These are phyloP conservation scores for Nothopassalora personata DNA, from an alignment of 2,329 filamentous ascomycete species.

Conservation along the genomic window DNA sequence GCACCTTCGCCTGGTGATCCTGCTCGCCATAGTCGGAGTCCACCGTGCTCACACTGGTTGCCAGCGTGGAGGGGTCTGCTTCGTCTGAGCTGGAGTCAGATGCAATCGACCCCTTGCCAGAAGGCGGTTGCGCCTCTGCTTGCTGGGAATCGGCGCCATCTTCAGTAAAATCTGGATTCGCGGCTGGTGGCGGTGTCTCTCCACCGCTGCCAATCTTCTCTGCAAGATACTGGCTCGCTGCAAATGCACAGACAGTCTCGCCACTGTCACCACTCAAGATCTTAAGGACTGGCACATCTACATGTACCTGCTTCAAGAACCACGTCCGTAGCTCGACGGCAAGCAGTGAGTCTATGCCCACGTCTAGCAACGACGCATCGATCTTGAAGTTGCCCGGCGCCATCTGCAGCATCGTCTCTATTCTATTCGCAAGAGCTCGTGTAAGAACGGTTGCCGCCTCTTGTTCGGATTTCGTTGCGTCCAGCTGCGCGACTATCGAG, in stretches of 20 bases:
- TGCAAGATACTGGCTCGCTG: constrained; percentile 10
- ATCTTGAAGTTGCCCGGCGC: constrained; percentile 7
- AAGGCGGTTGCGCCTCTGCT: neutral
- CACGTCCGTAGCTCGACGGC: constrained; percentile 43
- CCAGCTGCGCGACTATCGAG: constrained; percentile 8
- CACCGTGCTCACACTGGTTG: constrained; percentile 11
- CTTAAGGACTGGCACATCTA: constrained; percentile 46
- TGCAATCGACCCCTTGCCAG: neutral
- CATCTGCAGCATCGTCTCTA: constrained; percentile 19
- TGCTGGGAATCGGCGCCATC: neutral
- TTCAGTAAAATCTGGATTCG: neutral
- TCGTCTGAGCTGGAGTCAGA: constrained; percentile 1
- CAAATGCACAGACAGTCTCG: constrained; percentile 11
- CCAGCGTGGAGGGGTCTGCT: constrained; percentile 4
- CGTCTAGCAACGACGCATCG: constrained; percentile 24
- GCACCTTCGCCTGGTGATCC: neutral
- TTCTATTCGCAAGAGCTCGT: constrained; percentile 9
- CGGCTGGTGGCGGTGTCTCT: neutral
- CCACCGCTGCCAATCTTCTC: neutral
- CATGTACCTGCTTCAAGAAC: constrained; percentile 44
- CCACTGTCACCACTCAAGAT: constrained; percentile 27
- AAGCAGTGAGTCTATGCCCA: constrained; percentile 37
- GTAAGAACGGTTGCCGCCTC: constrained; percentile 10
- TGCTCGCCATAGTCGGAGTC: neutral
- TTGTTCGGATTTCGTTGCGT: constrained; percentile 11